A percentile compares a stretch with the other conserved stretches of the same genome.
Evolutionary conservation across 2,329 filamentous ascomycete genomes (phyloP).

Genomic region (Neodidymelliopsis sp.): DNA sequence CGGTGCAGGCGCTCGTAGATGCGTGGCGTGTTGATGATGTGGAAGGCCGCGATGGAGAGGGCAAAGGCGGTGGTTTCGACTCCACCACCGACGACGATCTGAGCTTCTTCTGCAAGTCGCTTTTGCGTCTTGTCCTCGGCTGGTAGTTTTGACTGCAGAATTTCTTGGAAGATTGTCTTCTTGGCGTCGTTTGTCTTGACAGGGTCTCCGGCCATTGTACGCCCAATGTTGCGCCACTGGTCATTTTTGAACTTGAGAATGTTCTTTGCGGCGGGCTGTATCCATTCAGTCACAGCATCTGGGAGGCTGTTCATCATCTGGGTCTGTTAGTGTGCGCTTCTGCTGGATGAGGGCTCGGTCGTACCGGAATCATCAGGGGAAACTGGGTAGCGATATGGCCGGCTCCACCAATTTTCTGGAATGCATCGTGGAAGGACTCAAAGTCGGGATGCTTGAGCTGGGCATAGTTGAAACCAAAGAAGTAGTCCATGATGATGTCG

Average conservation of each 20-base stretch:
- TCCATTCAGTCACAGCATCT: slow-evolving; percentile 37
- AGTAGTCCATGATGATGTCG: slow-evolving; percentile 57
- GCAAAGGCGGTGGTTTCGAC: slow-evolving; percentile 50
- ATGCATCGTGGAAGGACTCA: slow-evolving; percentile 45
- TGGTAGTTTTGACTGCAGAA: slow-evolving; percentile 40
- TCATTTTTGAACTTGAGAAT: slow-evolving; percentile 44
- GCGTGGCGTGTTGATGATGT: slow-evolving; percentile 42
- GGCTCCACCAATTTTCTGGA: slow-evolving; percentile 40
- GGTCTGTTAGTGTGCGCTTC: neutral
- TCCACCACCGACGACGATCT: slow-evolving; percentile 50
- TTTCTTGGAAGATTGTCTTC: slow-evolving; percentile 46
- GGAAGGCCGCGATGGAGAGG: slow-evolving; percentile 39
- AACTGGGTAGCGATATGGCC: slow-evolving; percentile 46
- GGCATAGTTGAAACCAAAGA: slow-evolving; percentile 46
- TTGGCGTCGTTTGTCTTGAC: slow-evolving; percentile 44
- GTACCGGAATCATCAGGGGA: slow-evolving; percentile 40
- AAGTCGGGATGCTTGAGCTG: slow-evolving; percentile 46
- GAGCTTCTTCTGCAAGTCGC: slow-evolving; percentile 49
- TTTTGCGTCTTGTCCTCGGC: slow-evolving; percentile 47
- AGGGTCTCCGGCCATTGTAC: slow-evolving; percentile 37
- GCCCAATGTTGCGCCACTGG: slow-evolving; percentile 34
- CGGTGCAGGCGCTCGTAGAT: slow-evolving; percentile 42
- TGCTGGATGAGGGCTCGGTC: slow-evolving; percentile 2
- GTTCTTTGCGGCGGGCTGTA: slow-evolving; percentile 42
- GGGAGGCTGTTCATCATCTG: slow-evolving; percentile 46